Percentiles rank a stretch among this genome's conserved stretches.
phyloP scores from a whole-genome alignment of 2,329 filamentous ascomycete genomes.

The Coniochaeta prunicola region DNA sequence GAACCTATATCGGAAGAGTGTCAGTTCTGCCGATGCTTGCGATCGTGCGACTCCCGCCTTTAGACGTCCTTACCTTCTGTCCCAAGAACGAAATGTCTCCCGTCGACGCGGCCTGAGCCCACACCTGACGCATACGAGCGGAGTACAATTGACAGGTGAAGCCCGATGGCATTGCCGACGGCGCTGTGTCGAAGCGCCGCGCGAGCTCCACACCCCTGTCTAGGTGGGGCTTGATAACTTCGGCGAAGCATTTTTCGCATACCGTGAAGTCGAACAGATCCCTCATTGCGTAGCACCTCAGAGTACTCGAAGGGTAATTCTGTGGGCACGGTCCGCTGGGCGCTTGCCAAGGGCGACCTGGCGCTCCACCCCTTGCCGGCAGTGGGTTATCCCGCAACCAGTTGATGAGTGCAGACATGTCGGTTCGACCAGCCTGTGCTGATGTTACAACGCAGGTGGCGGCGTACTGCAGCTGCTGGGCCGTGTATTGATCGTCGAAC shows the following conservation, averaged over 20 bases:
- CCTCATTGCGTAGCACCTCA: constrained; percentile 8
- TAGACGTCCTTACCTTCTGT: constrained; percentile 4
- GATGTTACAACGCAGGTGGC: constrained; percentile 4
- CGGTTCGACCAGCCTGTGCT: not conserved
- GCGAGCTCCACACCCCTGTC: constrained; percentile 4
- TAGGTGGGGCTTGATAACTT: constrained; percentile 3
- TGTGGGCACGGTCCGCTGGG: constrained; percentile 5
- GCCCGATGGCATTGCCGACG: constrained; percentile 1
- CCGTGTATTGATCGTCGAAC: constrained; percentile 7
- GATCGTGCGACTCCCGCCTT: not conserved
- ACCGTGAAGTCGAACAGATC: constrained; percentile 6
- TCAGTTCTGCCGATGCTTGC: not conserved
- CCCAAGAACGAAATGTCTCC: constrained; percentile 5
- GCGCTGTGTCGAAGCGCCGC: not conserved
- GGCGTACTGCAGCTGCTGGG: constrained; percentile 5
- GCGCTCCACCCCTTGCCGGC: not conserved
- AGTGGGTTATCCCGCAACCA: constrained; percentile 7
- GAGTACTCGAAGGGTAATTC: not conserved
- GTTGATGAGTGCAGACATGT: constrained; percentile 4
- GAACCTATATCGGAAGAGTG: constrained; percentile 3
- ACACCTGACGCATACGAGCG: constrained; percentile 7
- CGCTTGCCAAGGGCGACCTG: not conserved
- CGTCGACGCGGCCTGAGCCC: constrained; percentile 5
- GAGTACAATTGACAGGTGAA: constrained; percentile 12
- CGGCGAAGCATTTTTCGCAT: constrained; percentile 8